phyloP scores from a whole-genome alignment of 1,139 yeast genomes.

The Geotrichum siamense region DNA sequence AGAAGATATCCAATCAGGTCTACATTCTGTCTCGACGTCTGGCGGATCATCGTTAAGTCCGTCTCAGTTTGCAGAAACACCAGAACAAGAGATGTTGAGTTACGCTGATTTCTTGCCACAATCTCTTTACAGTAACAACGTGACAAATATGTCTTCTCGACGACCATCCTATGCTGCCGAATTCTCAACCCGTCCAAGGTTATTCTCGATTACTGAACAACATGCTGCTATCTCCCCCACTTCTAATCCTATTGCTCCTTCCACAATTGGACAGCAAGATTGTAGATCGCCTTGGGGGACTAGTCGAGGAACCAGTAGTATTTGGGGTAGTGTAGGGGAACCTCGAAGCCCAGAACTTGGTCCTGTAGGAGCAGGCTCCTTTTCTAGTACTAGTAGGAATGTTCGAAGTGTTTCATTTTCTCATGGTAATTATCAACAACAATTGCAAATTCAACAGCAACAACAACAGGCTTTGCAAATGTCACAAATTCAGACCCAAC shows the following conservation, averaged over 20 bases:
- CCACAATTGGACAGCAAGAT: slow-evolving; percentile 9
- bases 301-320: slow-evolving; percentile 12
- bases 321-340: slow-evolving; percentile 10
- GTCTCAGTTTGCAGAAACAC: background rate
- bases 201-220: slow-evolving; percentile 17
- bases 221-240: slow-evolving; percentile 2
- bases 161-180: slow-evolving; percentile 34
- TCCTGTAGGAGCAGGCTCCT: slow-evolving; percentile 3
- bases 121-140: slow-evolving; percentile 21
- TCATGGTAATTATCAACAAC: slow-evolving; percentile 12
- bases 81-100: background rate
- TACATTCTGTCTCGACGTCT: background rate
- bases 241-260: slow-evolving; percentile 5
- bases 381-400: slow-evolving; percentile 5
- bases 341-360: too few species aligned
- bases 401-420: slow-evolving; percentile 15
- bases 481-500: slow-evolving; percentile 8
- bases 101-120: slow-evolving; percentile 18
- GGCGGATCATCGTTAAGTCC: background rate
- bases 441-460: slow-evolving; percentile 13
- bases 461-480: slow-evolving; percentile 6
- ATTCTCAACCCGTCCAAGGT: slow-evolving; percentile 29
- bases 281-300: slow-evolving; percentile 11
- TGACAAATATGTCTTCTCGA: slow-evolving; percentile 25
- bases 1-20: background rate